These are phyloP conservation scores for Neonectria punicea DNA, from an alignment of 2,329 filamentous ascomycete species.

Conservation along the genomic window DNA sequence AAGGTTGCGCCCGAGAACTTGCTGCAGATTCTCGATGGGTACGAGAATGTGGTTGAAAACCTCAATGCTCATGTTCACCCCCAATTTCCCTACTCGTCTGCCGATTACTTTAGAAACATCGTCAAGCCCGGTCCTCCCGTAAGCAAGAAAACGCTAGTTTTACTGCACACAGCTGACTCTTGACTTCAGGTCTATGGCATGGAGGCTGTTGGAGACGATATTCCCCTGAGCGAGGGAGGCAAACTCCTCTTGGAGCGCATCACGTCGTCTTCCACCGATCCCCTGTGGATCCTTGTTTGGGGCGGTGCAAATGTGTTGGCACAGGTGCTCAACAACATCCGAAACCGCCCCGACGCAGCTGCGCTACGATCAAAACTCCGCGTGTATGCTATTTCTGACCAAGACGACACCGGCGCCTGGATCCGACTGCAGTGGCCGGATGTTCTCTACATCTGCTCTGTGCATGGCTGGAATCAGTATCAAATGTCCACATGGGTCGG, in stretches of 20 bases:
- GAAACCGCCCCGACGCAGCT: conserved; percentile 45
- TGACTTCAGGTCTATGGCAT: conserved; percentile 38
- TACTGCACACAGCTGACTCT: neutral
- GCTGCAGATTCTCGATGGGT: conserved; percentile 49
- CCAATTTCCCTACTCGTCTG: conserved; percentile 52
- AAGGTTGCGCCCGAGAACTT: conserved; percentile 54
- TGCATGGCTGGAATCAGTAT: conserved; percentile 68
- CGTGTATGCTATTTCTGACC: conserved; percentile 67
- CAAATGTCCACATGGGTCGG: conserved; percentile 64
- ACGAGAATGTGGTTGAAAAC: conserved; percentile 55
- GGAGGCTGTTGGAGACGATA: conserved; percentile 27
- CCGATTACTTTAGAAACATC: conserved; percentile 46
- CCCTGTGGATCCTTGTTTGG: conserved; percentile 64
- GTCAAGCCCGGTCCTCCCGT: conserved; percentile 47
- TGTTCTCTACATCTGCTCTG: conserved; percentile 64
- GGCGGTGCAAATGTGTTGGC: conserved; percentile 64
- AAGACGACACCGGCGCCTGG: conserved; percentile 66
- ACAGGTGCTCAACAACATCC: conserved; percentile 49
- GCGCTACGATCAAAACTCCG: conserved; percentile 55
- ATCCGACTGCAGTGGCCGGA: conserved; percentile 63
- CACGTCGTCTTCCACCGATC: conserved; percentile 41
- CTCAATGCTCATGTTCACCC: conserved; percentile 59
- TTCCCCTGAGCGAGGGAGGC: conserved; percentile 49
- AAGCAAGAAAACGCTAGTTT: neutral
- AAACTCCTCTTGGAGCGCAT: conserved; percentile 52